Evolutionary conservation across 306 rosid genomes (phyloP).

Genomic region (Fragaria nilgerrensis): DNA sequence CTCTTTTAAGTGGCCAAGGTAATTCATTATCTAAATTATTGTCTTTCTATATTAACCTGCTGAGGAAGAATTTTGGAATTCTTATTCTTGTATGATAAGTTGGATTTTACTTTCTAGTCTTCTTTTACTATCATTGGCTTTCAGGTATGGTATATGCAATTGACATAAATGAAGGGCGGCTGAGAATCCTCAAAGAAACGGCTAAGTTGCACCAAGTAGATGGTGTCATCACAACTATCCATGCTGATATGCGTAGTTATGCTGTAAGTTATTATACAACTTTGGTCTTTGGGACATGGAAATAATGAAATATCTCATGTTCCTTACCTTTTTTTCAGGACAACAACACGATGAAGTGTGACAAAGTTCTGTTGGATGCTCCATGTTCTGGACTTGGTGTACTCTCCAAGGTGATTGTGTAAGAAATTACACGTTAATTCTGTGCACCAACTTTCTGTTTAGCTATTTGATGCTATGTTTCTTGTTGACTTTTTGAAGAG

Average conservation of each 20-base stretch:
- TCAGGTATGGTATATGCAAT: conserved; percentile 68
- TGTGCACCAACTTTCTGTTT: not conserved
- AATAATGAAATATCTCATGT: conserved; percentile 1
- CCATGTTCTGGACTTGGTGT: conserved; percentile 93
- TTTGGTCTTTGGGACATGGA: conserved; percentile 8
- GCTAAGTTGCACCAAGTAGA: conserved; percentile 79
- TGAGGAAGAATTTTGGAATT: not conserved
- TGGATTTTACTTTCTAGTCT: not conserved
- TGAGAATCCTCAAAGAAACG: conserved; percentile 82
- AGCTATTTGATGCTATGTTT: conserved; percentile 14
- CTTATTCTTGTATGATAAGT: not conserved
- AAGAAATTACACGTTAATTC: not conserved
- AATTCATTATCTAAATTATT: not conserved
- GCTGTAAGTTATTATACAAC: conserved; percentile 42
- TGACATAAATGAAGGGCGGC: conserved; percentile 72
- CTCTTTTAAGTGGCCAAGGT: conserved; percentile 77
- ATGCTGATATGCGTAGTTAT: conserved; percentile 60
- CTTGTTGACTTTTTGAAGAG: conserved; percentile 52
- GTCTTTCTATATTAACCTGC: not conserved
- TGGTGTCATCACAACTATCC: conserved; percentile 52
- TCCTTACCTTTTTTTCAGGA: conserved; percentile 42
- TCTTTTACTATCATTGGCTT: conserved; percentile 9
- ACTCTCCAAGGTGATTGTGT: conserved; percentile 71
- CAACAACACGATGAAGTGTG: conserved; percentile 37
- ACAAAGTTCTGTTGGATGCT: conserved; percentile 82